Evolutionary conservation across 2,329 filamentous ascomycete genomes (phyloP), one percentile per base, ranked within the genome.

Genomic region (Nigrograna mackinnonii): DNA sequence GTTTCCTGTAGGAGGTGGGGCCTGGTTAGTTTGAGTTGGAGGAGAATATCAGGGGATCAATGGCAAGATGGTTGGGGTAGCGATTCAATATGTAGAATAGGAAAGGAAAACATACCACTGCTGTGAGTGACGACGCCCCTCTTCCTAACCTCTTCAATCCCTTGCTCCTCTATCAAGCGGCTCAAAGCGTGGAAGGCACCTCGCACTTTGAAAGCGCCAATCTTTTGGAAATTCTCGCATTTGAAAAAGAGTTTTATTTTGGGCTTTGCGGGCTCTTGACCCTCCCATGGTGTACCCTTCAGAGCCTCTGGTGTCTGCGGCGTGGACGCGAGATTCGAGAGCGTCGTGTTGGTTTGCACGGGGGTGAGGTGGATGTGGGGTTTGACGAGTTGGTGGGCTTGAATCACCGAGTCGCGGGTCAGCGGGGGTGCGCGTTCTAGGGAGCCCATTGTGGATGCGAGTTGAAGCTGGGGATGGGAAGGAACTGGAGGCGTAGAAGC

Each of bases 131-230:
- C 84, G 6, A 96, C 91, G 1, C 91, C 91, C 62, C 76, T 83
- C 78, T 3, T 78, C 78, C 54, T 52, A 2, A 66, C 59, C 14
- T 55, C 49, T 12, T 76, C 78, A 50, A 64, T 17, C 1, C 62
- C 62, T 4, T 50, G 41, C 37, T 82, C 80, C 26, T 85, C 76
- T 62, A 86, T 83, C 60, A 96, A 70, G 43, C 87, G 72, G 58
- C 84, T 79, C 26, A 96, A 64, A 1, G 91, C 91, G 68, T 96
- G 89, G 57, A 96, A 96, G 0, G 91, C 92, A 4, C 92, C 94
- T 5, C 92, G 78, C 13, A 84, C 87, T 73, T 97, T 97, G 76
- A 97, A 97, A 1, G 92, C 92, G 38, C 92, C 94, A 41, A 95
- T 84, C 41, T 84, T 83, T 74, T 97, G 94, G 44, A 89, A 75